Percentiles rank a stretch among this genome's conserved stretches.
Evolutionary conservation across 1,284 basidiomycete genomes (phyloP).

Genomic region (Naganishia sp.): DNA sequence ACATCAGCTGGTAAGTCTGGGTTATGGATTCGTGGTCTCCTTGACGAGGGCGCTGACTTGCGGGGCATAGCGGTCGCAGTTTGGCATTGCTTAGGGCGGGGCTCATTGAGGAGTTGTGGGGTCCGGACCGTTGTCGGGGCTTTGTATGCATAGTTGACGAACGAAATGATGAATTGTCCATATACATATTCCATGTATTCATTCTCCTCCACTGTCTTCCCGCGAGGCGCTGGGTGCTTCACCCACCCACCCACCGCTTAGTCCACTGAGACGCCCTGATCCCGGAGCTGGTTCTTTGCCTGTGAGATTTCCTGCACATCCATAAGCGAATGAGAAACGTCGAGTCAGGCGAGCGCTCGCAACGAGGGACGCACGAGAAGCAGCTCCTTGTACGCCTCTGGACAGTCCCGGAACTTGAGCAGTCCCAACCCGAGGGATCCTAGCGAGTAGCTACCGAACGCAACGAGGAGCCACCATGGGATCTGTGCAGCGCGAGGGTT

Average conservation of each 20-base stretch:
- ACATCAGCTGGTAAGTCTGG: constrained; percentile 69
- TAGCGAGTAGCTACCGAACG: constrained; percentile 72
- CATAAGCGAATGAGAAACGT: not conserved
- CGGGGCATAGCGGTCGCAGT: constrained; percentile 25
- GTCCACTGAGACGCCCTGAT: constrained; percentile 68
- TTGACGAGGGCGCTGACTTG: not conserved
- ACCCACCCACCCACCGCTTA: constrained; percentile 41
- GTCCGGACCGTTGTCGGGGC: not conserved
- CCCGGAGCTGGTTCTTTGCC: constrained; percentile 69
- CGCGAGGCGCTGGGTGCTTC: too few relatives aligned
- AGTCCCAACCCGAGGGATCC: constrained; percentile 71
- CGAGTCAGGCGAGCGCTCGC: not conserved
- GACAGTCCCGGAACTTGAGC: constrained; percentile 69
- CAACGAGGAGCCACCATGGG: constrained; percentile 73
- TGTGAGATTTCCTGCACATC: constrained; percentile 62
- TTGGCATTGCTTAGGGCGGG: constrained; percentile 12
- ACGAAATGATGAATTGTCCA: not conserved
- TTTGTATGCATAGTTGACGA: too few relatives aligned
- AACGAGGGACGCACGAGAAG: constrained; percentile 58
- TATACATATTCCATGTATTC: not conserved
- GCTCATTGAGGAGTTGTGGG: not conserved
- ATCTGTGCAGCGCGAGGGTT: constrained; percentile 54
- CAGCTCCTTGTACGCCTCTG: constrained; percentile 71
- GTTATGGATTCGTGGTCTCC: not conserved
- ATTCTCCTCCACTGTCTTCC: not conserved